A percentile compares a stretch with the other conserved stretches of the same genome.
These are phyloP conservation scores for Didymella pinodella DNA, from an alignment of 2,329 filamentous ascomycete genomes.

Conservation along the genomic window DNA sequence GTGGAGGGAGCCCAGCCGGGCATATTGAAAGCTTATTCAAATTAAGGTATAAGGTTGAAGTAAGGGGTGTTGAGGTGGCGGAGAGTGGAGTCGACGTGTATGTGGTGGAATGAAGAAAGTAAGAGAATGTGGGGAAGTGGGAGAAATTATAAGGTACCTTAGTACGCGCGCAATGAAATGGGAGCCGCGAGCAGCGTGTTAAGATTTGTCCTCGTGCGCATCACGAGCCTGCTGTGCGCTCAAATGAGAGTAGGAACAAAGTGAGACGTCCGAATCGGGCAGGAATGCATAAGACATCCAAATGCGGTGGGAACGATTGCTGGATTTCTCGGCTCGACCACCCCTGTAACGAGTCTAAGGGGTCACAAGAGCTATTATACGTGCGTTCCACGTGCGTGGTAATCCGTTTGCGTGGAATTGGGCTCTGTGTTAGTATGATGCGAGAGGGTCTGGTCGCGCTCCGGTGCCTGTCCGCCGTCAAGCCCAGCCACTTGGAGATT, in stretches of 20 bases:
- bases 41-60: slow-evolving; percentile 18
- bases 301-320: slow-evolving; percentile 12
- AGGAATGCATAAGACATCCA: slow-evolving; percentile 13
- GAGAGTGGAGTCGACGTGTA: slow-evolving; percentile 2
- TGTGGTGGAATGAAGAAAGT: slow-evolving; percentile 11
- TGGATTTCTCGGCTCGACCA: slow-evolving; percentile 5
- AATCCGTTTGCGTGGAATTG: slow-evolving; percentile 15
- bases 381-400: slow-evolving; percentile 3
- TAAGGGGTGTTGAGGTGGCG: slow-evolving; percentile 14
- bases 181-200: slow-evolving; percentile 3
- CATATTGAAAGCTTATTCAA: slow-evolving; percentile 30
- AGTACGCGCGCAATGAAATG: slow-evolving; percentile 4
- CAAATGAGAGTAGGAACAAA: slow-evolving; percentile 8
- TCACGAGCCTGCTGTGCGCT: slow-evolving; percentile 6
- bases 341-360: neutral
- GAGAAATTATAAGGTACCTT: slow-evolving; percentile 9
- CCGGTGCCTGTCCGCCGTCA: neutral
- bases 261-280: slow-evolving; percentile 13
- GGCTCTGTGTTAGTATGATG: slow-evolving; percentile 10
- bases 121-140: slow-evolving; percentile 3
- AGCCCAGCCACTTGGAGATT: neutral
- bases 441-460: neutral
- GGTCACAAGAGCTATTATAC: slow-evolving; percentile 10
- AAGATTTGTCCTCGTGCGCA: slow-evolving; percentile 4
- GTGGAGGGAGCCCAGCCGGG: slow-evolving; percentile 36